These are phyloP conservation scores for Xylaria telfairii DNA, from an alignment of 495 filamentous ascomycete genomes.

Conservation along the genomic window DNA sequence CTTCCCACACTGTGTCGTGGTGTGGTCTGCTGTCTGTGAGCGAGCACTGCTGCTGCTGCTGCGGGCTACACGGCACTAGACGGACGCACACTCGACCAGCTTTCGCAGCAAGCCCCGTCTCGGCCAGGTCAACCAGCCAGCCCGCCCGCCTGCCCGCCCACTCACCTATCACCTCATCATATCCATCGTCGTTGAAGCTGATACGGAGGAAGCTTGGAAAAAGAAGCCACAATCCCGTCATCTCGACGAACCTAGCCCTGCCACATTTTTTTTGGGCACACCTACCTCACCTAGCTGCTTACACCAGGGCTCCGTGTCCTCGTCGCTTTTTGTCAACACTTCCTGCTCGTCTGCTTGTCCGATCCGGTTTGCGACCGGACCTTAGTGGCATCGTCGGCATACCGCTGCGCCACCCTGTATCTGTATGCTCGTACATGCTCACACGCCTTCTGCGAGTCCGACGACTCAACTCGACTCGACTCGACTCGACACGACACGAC, in stretches of 20 bases:
- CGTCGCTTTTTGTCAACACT: background rate
- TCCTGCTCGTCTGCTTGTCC: slow-evolving; percentile 6
- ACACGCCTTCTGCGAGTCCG: slow-evolving; percentile 10
- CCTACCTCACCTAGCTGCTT: slow-evolving; percentile 13
- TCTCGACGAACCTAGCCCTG: slow-evolving; percentile 19
- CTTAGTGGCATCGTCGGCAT: slow-evolving; percentile 8
- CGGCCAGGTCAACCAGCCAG: slow-evolving; percentile 12
- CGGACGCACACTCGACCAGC: background rate
- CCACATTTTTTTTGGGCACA: slow-evolving; percentile 21
- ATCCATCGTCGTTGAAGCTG: slow-evolving; percentile 21
- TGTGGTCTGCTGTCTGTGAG: background rate
- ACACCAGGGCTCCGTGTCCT: slow-evolving; percentile 3
- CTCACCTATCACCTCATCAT: slow-evolving; percentile 14
- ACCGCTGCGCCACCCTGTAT: slow-evolving; percentile 10
- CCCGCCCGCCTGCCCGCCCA: slow-evolving; percentile 4
- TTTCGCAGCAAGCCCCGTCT: slow-evolving; percentile 14
- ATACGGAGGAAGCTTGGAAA: background rate
- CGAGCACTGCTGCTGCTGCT: background rate
- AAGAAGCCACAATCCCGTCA: slow-evolving; percentile 22
- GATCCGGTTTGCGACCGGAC: slow-evolving; percentile 16
- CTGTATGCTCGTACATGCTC: background rate
- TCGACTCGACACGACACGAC: too few species aligned
- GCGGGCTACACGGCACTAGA: background rate
- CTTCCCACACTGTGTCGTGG: background rate
- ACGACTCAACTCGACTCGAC: too few species aligned